These are phyloP conservation scores for Candida namnaoensis DNA, from an alignment of 805 yeast genomes.

Conservation along the genomic window DNA sequence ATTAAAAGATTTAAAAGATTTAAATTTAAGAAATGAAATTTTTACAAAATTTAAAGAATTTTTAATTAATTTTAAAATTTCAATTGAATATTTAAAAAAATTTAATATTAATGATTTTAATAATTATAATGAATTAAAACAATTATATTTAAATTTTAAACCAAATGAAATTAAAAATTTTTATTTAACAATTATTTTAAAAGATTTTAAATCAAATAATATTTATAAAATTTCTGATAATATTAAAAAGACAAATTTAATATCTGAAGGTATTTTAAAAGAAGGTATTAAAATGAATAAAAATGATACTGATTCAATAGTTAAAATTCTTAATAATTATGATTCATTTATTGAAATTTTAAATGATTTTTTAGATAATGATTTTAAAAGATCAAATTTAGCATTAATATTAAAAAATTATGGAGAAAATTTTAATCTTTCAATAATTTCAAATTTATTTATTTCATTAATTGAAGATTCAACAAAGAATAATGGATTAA, in stretches of 20 bases:
- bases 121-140: slow-evolving; percentile 1
- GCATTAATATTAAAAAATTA: slow-evolving; percentile 52
- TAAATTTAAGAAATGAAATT: slow-evolving; percentile 1
- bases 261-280: slow-evolving; percentile 39
- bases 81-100: neutral
- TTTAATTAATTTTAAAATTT: neutral
- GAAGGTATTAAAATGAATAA: slow-evolving; percentile 67
- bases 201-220: neutral
- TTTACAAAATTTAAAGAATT: slow-evolving; percentile 4
- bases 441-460: slow-evolving; percentile 19
- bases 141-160: neutral
- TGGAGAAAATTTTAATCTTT: slow-evolving; percentile 41
- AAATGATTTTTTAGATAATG: slow-evolving; percentile 10
- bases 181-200: too few relatives aligned
- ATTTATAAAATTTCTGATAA: slow-evolving; percentile 3
- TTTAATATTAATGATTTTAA: slow-evolving; percentile 1
- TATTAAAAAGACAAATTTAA: slow-evolving; percentile 8
- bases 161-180: too few relatives aligned
- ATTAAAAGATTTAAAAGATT: slow-evolving; percentile 12
- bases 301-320: slow-evolving; percentile 41
- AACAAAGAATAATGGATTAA: too few relatives aligned
- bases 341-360: slow-evolving; percentile 20
- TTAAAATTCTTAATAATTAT: slow-evolving; percentile 31
- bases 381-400: slow-evolving; percentile 40
- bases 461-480: slow-evolving; percentile 15